Conservation (phyloP, 2,329 filamentous ascomycete species). For the Bipolaris sorokiniana region DNA sequence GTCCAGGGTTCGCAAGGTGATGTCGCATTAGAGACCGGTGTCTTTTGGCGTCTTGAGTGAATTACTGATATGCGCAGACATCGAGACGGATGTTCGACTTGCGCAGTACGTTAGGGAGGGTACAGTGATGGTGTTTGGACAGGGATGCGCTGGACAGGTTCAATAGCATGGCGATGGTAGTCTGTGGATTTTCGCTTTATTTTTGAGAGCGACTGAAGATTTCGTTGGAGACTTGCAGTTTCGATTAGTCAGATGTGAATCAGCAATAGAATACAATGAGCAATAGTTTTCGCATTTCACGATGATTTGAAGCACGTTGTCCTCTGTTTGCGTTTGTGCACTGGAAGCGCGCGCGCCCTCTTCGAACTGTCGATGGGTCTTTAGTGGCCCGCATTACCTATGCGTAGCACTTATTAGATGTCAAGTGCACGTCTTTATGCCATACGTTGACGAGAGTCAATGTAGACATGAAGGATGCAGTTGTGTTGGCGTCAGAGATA, state of each 20-base stretch:
- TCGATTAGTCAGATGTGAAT: constrained; percentile 50
- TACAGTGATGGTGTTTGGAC: constrained; percentile 38
- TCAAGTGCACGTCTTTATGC: constrained; percentile 66
- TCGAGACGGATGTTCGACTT: constrained; percentile 53
- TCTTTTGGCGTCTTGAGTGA: constrained; percentile 57
- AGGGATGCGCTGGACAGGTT: constrained; percentile 49
- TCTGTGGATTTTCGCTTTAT: constrained; percentile 50
- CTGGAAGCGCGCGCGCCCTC: constrained; percentile 44
- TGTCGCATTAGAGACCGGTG: constrained; percentile 48
- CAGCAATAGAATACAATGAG: constrained; percentile 32
- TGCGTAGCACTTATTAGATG: constrained; percentile 65
- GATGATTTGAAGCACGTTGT: constrained; percentile 32
- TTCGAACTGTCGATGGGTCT: constrained; percentile 62
- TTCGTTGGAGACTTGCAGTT: constrained; percentile 53
- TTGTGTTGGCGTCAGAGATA: constrained; percentile 52
- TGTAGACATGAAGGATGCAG: constrained; percentile 62
- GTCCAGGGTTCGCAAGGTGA: constrained; percentile 46
- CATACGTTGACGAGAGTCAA: no score
- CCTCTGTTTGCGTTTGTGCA: constrained; percentile 23
- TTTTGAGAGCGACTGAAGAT: constrained; percentile 48
- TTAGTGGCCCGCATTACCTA: constrained; percentile 55
- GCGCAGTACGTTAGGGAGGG: constrained; percentile 54
- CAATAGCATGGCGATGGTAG: constrained; percentile 60
- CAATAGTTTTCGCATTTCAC: constrained; percentile 45
- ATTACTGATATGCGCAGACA: constrained; percentile 53